phyloP scores from a whole-genome alignment of 768 basidiomycete genomes.

The Fomitopsis serialis region DNA sequence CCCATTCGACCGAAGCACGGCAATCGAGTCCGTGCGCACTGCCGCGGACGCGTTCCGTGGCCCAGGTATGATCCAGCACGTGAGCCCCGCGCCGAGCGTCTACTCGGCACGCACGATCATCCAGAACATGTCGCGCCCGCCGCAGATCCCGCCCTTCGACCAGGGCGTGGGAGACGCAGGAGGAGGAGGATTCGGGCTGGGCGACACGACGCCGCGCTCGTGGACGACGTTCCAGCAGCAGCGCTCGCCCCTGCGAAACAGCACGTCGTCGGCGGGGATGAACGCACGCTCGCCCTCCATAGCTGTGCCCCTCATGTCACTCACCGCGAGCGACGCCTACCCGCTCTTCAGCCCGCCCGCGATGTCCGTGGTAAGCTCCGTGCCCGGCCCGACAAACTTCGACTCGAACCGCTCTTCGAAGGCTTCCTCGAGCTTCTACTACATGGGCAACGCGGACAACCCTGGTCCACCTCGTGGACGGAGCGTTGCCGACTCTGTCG shows the following conservation, averaged over 20 bases:
- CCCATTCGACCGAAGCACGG: constrained; percentile 1
- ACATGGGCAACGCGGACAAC: not conserved
- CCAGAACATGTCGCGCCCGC: not conserved
- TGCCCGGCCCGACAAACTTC: not conserved
- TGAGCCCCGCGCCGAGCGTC: not conserved
- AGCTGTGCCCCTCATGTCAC: not conserved
- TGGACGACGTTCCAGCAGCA: not conserved
- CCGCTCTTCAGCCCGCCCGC: not conserved
- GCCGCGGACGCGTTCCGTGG: constrained; percentile 3
- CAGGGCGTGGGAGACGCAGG: no score
- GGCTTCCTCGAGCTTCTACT: not conserved
- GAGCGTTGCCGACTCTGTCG: not conserved
- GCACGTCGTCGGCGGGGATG: not conserved
- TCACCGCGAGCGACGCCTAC: not conserved
- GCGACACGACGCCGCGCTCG: not conserved
- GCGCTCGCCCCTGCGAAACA: not conserved
- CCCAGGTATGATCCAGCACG: not conserved
- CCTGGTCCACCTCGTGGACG: not conserved
- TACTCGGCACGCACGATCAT: not conserved
- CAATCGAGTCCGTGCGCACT: constrained; percentile 1
- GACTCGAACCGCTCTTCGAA: not conserved
- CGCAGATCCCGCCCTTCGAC: not conserved
- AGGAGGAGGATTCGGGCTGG: not conserved
- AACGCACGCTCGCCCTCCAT: not conserved
- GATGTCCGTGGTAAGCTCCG: not conserved